Evolutionary conservation across 2,329 filamentous ascomycete species (phyloP).

Genomic region (Stemphylium lycopersici): DNA sequence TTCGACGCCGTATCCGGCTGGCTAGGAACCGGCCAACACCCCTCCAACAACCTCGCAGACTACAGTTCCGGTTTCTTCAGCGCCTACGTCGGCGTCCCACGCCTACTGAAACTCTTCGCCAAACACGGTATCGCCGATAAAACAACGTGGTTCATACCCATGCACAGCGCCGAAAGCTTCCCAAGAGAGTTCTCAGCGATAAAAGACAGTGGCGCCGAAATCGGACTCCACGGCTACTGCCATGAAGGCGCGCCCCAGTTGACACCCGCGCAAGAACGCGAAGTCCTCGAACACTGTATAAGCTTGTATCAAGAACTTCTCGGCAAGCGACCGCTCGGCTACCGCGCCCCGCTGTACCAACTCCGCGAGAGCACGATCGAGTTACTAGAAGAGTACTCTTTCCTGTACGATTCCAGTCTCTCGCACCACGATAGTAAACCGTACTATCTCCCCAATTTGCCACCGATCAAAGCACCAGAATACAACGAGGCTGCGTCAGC

Average conservation of each 20-base stretch:
- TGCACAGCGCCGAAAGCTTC: slow-evolving; percentile 65
- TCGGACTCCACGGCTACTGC: slow-evolving; percentile 59
- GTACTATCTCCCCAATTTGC: slow-evolving; percentile 55
- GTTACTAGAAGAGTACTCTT: slow-evolving; percentile 56
- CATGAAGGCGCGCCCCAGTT: slow-evolving; percentile 57
- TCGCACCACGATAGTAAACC: slow-evolving; percentile 59
- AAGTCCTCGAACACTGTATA: slow-evolving; percentile 58
- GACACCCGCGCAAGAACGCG: slow-evolving; percentile 56
- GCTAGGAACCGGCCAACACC: slow-evolving; percentile 62
- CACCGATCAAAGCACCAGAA: slow-evolving; percentile 50
- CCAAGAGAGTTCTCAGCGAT: slow-evolving; percentile 58
- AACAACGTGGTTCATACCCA: slow-evolving; percentile 66
- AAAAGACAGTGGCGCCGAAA: slow-evolving; percentile 59
- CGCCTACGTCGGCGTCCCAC: slow-evolving; percentile 62
- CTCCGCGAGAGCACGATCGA: slow-evolving; percentile 57
- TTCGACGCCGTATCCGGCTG: slow-evolving; percentile 67
- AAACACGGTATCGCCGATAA: slow-evolving; percentile 59
- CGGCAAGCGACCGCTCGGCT: slow-evolving; percentile 56
- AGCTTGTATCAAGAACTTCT: slow-evolving; percentile 51
- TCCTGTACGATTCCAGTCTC: slow-evolving; percentile 60
- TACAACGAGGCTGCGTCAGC: slow-evolving; percentile 49
- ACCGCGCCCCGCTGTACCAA: slow-evolving; percentile 60
- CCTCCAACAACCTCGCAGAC: slow-evolving; percentile 62
- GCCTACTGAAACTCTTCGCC: slow-evolving; percentile 61
- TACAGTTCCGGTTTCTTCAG: slow-evolving; percentile 63